These are phyloP conservation scores for Chimonanthus salicifolius DNA, from an alignment of 164 flowering plant species.

Conservation along the genomic window DNA sequence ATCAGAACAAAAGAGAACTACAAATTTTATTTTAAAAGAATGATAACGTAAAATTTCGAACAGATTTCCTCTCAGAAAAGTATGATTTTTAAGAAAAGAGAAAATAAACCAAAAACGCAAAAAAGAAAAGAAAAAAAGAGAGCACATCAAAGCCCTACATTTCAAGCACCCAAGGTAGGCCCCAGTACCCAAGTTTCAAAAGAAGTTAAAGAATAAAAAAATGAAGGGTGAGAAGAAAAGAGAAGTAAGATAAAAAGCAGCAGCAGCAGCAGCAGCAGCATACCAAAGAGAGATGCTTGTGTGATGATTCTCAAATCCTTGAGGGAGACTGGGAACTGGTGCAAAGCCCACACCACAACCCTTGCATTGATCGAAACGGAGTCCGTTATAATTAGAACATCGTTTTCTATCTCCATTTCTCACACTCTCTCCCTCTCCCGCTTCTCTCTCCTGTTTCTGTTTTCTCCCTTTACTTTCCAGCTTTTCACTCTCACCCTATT, in stretches of 20 bases:
- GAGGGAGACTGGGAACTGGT: slow-evolving; percentile 17
- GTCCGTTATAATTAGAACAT: slow-evolving; percentile 20
- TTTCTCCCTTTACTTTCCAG: too few species aligned
- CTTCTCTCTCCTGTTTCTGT: background rate
- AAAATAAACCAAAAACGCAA: background rate
- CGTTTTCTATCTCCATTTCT: slow-evolving; percentile 18
- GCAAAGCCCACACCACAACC: slow-evolving; percentile 21
- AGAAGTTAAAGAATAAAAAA: too few species aligned
- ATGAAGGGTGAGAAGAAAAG: background rate
- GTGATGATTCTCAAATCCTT: slow-evolving; percentile 23
- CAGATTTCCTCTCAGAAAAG: background rate
- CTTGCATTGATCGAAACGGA: slow-evolving; percentile 22
- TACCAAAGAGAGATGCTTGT: slow-evolving; percentile 24
- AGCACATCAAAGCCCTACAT: slow-evolving; percentile 9
- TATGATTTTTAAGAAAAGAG: too few species aligned
- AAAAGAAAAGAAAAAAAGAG: background rate
- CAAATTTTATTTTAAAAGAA: background rate
- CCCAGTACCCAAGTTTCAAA: too few species aligned
- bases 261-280: background rate
- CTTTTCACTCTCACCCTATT: too few species aligned
- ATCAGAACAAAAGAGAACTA: background rate
- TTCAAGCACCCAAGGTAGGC: background rate
- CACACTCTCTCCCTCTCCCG: background rate
- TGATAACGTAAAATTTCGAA: background rate
- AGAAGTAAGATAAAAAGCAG: background rate